Percentiles rank a stretch among this genome's conserved stretches.
Evolutionary conservation across 2,329 filamentous ascomycete species (phyloP).

Genomic region (Pestalotiopsis sp.): DNA sequence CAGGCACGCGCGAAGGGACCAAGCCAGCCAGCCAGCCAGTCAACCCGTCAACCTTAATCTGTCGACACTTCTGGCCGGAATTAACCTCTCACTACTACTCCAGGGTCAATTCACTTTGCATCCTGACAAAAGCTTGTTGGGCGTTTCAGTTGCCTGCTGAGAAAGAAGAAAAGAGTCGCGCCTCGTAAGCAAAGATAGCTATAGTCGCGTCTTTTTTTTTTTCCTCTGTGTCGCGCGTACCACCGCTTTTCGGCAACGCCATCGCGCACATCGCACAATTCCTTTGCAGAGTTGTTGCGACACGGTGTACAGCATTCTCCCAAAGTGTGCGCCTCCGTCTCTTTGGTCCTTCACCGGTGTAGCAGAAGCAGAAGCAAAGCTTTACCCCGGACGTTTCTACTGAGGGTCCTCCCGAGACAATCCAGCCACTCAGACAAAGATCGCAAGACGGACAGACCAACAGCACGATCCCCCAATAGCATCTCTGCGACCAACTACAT

Average conservation of each 20-base stretch:
- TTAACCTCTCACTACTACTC: background rate
- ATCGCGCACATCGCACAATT: background rate
- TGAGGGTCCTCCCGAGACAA: constrained; percentile 20
- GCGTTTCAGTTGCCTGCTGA: background rate
- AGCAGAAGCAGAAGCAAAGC: constrained; percentile 19
- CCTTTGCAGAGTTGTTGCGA: background rate
- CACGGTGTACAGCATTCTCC: constrained; percentile 2
- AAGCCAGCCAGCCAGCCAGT: background rate
- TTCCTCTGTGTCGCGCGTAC: background rate
- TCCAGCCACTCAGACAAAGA: constrained; percentile 32
- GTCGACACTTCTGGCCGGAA: background rate
- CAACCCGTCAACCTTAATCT: constrained; percentile 6
- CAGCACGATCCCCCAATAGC: constrained; percentile 31
- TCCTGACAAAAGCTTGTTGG: background rate
- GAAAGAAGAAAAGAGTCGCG: background rate
- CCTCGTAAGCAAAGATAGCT: background rate
- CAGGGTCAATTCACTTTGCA: background rate
- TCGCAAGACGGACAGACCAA: constrained; percentile 27
- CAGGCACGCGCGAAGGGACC: constrained; percentile 9
- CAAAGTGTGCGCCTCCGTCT: constrained; percentile 1
- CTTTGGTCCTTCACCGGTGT: constrained; percentile 16
- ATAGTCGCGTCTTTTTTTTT: background rate
- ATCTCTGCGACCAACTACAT: constrained; percentile 50
- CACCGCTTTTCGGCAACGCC: background rate
- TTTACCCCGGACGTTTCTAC: constrained; percentile 5